Percentiles rank a stretch among this genome's conserved stretches.
Conservation (phyloP, 208 protist species). For the Jaenimonas drosophilae region DNA sequence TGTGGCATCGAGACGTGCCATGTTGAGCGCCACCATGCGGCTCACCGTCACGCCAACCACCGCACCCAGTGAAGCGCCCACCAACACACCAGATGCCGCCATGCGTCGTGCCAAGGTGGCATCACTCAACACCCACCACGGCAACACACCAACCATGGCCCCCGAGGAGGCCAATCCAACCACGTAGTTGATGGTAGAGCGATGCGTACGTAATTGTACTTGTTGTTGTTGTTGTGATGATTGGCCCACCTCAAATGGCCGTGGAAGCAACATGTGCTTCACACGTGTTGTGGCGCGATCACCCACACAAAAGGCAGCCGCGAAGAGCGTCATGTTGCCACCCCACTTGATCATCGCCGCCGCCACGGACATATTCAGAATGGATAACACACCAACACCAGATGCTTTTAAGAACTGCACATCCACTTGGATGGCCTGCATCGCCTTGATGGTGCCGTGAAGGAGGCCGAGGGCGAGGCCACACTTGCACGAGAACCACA, state of each 20-base stretch:
- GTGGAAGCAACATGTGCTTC: constrained; percentile 35
- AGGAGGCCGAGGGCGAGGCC: constrained; percentile 69
- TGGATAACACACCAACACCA: constrained; percentile 63
- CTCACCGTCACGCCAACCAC: constrained; percentile 38
- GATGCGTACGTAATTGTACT: no score
- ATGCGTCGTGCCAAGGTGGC: constrained; percentile 41
- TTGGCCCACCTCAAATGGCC: no score
- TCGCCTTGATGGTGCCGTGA: constrained; percentile 47
- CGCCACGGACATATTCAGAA: constrained; percentile 78
- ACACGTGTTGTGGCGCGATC: constrained; percentile 38
- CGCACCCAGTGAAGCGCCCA: constrained; percentile 58
- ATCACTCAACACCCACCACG: constrained; percentile 84
- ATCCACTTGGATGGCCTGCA: constrained; percentile 73
- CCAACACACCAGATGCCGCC: constrained; percentile 32
- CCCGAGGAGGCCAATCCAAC: constrained; percentile 58
- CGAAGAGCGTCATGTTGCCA: constrained; percentile 56
- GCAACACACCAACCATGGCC: constrained; percentile 65
- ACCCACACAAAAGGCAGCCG: constrained; percentile 57
- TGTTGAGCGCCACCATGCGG: constrained; percentile 62
- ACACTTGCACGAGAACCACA: constrained; percentile 80
- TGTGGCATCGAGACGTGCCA: constrained; percentile 49
- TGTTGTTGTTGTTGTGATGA: no score
- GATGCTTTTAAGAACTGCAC: constrained; percentile 75
- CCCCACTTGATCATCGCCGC: constrained; percentile 79
- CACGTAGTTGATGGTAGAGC: constrained; percentile 68